phyloP scores from a whole-genome alignment of 345 rosid genomes.

The Arabidopsis arenosa region DNA sequence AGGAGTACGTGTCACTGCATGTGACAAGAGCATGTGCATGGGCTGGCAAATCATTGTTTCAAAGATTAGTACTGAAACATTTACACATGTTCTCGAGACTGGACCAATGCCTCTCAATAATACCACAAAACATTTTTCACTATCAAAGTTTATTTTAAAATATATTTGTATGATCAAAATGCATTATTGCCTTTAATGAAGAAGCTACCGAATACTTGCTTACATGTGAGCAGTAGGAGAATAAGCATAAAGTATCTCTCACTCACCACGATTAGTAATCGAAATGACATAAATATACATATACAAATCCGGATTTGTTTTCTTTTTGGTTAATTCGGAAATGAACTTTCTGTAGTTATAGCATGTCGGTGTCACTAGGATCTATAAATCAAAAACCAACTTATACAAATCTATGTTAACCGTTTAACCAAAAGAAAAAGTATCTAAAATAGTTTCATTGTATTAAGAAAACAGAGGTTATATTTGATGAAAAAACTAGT shows the following conservation, averaged over 20 bases:
- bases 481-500: background rate
- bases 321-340: background rate
- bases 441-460: background rate
- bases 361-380: too few relatives aligned
- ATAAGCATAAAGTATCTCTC: constrained; percentile 18
- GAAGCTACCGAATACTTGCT: constrained; percentile 30
- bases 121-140: constrained; percentile 11
- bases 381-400: too few relatives aligned
- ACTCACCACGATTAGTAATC: background rate
- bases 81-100: constrained; percentile 37
- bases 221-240: constrained; percentile 22
- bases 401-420: too few relatives aligned
- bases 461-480: background rate
- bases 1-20: constrained; percentile 40
- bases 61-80: constrained; percentile 36
- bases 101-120: constrained; percentile 43
- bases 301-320: background rate
- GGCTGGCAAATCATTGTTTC: constrained; percentile 39
- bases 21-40: constrained; percentile 43
- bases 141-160: background rate
- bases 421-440: background rate
- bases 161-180: background rate
- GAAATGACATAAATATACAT: background rate
- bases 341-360: too few relatives aligned
- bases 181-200: constrained; percentile 33